Percentiles rank a stretch among this genome's conserved stretches.
Conservation (phyloP, 768 basidiomycete genomes). For the Leccinellum albellum region DNA sequence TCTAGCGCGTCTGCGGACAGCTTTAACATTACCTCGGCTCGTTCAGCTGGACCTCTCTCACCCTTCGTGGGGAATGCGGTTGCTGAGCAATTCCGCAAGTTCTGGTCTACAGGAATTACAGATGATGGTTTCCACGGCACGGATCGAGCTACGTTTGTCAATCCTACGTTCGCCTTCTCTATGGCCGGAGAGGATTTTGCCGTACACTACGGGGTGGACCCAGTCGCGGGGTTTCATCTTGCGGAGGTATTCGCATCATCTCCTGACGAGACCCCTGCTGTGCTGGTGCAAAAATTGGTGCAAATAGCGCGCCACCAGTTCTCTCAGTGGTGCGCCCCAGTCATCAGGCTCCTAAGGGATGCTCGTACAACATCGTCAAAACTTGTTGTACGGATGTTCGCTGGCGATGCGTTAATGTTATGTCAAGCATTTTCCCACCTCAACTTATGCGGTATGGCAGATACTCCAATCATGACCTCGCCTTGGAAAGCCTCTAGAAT, state of each 20-base stretch:
- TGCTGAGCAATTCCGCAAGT: slow-evolving; percentile 21
- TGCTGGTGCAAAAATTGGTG: slow-evolving; percentile 19
- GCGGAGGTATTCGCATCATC: slow-evolving; percentile 23
- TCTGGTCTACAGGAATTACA: slow-evolving; percentile 26
- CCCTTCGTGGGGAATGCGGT: slow-evolving; percentile 6
- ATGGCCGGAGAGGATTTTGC: slow-evolving; percentile 17
- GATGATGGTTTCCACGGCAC: slow-evolving; percentile 20
- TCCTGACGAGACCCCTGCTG: background rate
- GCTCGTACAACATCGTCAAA: background rate
- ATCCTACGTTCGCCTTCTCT: slow-evolving; percentile 32
- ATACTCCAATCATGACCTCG: slow-evolving; percentile 18
- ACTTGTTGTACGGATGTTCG: slow-evolving; percentile 28
- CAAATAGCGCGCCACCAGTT: slow-evolving; percentile 20
- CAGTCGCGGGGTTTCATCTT: slow-evolving; percentile 30
- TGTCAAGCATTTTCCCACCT: slow-evolving; percentile 24
- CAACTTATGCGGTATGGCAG: slow-evolving; percentile 1
- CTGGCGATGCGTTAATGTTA: slow-evolving; percentile 28
- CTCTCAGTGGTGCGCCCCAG: slow-evolving; percentile 26
- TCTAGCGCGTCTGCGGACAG: background rate
- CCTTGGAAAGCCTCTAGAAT: slow-evolving; percentile 26
- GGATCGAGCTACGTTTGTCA: slow-evolving; percentile 16
- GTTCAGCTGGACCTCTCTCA: slow-evolving; percentile 28
- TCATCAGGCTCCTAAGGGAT: slow-evolving; percentile 8
- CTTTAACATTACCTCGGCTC: slow-evolving; percentile 10
- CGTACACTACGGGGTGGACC: slow-evolving; percentile 30